These are phyloP conservation scores for Phytophthora rubi DNA, from an alignment of 352 stramenopile species.

Conservation along the genomic window DNA sequence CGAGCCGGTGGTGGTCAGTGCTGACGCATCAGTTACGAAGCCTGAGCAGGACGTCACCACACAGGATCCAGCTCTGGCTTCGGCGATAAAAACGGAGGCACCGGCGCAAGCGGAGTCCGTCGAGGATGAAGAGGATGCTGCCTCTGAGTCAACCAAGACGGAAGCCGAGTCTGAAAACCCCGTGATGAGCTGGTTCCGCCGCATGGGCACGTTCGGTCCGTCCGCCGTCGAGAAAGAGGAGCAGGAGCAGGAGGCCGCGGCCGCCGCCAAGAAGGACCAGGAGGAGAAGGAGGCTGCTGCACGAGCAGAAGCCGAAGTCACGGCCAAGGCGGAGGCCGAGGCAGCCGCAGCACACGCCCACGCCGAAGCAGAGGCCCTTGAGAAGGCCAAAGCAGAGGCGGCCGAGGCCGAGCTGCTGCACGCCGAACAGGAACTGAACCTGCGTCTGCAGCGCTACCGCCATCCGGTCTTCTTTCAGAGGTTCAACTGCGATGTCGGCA, in stretches of 20 bases:
- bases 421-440: conserved; percentile 36
- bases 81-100: conserved; percentile 1
- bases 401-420: conserved; percentile 25
- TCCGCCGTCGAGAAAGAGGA: conserved; percentile 26
- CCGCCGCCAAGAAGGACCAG: conserved; percentile 18
- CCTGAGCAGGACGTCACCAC: not conserved
- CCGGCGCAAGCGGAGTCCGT: not conserved
- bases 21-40: conserved; percentile 2
- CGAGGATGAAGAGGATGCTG: conserved; percentile 11
- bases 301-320: conserved; percentile 10
- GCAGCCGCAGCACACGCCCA: conserved; percentile 12
- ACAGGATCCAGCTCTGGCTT: not conserved
- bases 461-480: conserved; percentile 45
- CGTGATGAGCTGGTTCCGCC: conserved; percentile 41
- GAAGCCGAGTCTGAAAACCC: conserved; percentile 34
- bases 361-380: conserved; percentile 13
- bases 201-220: conserved; percentile 34
- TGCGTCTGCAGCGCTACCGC: conserved; percentile 35
- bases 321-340: conserved; percentile 20
- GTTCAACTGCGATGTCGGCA: conserved; percentile 38
- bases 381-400: conserved; percentile 21
- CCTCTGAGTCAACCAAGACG: conserved; percentile 11
- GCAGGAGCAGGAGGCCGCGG: conserved; percentile 15
- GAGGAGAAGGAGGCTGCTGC: conserved; percentile 27
- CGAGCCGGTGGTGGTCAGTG: conserved; percentile 11